phyloP scores from a whole-genome alignment of 768 basidiomycete species.

The Agrocybe pediades region DNA sequence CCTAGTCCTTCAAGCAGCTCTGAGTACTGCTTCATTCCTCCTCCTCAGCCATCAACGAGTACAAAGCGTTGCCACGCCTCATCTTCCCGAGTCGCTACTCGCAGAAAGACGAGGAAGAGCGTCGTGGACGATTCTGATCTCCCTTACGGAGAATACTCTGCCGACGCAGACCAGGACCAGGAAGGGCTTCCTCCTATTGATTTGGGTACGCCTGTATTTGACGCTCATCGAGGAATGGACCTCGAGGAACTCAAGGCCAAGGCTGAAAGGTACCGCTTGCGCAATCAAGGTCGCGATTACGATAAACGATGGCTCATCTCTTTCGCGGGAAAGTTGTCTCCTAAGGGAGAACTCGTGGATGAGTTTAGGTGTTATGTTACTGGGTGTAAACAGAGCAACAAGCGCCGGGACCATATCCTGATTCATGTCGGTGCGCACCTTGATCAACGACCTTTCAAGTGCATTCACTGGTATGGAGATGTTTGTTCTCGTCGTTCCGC shows the following conservation, averaged over 20 bases:
- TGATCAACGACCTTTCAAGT: constrained; percentile 66
- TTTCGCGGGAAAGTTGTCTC: constrained; percentile 68
- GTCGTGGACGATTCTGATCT: constrained; percentile 9
- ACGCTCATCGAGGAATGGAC: constrained; percentile 64
- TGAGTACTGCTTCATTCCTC: constrained; percentile 25
- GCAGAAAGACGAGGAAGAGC: constrained; percentile 16
- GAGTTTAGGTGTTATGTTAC: constrained; percentile 71
- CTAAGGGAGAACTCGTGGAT: constrained; percentile 53
- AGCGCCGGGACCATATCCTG: constrained; percentile 72
- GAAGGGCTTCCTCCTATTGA: constrained; percentile 23
- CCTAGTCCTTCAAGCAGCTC: constrained; percentile 30
- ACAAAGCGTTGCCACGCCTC: constrained; percentile 14
- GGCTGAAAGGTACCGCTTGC: constrained; percentile 54
- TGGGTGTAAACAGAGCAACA: constrained; percentile 70
- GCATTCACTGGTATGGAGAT: constrained; percentile 59
- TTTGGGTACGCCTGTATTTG: constrained; percentile 56
- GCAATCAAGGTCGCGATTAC: constrained; percentile 58
- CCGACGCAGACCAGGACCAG: constrained; percentile 12
- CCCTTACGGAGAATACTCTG: constrained; percentile 12
- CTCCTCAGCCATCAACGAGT: constrained; percentile 11
- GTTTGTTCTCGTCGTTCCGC: not conserved
- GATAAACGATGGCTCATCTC: constrained; percentile 66
- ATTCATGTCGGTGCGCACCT: constrained; percentile 76
- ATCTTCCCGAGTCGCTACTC: constrained; percentile 21
- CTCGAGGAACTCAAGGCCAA: constrained; percentile 54